Conservation (phyloP, 805 yeast species). For the Cyberlindnera veronae region DNA sequence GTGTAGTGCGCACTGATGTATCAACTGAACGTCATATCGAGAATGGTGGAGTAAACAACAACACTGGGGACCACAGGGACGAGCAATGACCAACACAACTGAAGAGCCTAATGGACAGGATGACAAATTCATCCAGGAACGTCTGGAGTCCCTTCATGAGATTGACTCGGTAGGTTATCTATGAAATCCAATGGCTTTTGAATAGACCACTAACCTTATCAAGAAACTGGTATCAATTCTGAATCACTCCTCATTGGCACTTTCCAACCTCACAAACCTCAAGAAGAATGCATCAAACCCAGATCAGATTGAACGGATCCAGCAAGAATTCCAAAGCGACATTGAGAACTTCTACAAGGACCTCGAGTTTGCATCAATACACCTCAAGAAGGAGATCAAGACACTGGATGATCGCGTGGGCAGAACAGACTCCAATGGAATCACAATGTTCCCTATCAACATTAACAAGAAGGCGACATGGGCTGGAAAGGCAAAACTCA, state of each 20-base stretch:
- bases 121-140: slow-evolving; percentile 40
- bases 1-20: no score
- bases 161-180: slow-evolving; percentile 44
- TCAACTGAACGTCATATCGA: no score
- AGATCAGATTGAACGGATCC: slow-evolving; percentile 26
- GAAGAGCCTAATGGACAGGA: slow-evolving; percentile 18
- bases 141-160: slow-evolving; percentile 49
- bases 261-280: slow-evolving; percentile 38
- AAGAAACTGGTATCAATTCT: slow-evolving; percentile 47
- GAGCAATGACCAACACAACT: neutral
- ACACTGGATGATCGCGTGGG: slow-evolving; percentile 58
- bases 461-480: slow-evolving; percentile 69
- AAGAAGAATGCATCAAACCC: slow-evolving; percentile 27
- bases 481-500: slow-evolving; percentile 57
- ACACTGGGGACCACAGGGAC: neutral
- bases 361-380: slow-evolving; percentile 55
- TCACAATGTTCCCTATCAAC: slow-evolving; percentile 61
- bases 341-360: slow-evolving; percentile 48
- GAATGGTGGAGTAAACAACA: neutral
- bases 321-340: slow-evolving; percentile 40
- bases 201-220: neutral
- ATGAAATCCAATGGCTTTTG: no score
- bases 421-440: slow-evolving; percentile 40
- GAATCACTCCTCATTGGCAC: slow-evolving; percentile 44
- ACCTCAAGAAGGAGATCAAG: slow-evolving; percentile 63